Conservation (phyloP, 495 filamentous ascomycete genomes). For the Massariosphaeria phaeospora region DNA sequence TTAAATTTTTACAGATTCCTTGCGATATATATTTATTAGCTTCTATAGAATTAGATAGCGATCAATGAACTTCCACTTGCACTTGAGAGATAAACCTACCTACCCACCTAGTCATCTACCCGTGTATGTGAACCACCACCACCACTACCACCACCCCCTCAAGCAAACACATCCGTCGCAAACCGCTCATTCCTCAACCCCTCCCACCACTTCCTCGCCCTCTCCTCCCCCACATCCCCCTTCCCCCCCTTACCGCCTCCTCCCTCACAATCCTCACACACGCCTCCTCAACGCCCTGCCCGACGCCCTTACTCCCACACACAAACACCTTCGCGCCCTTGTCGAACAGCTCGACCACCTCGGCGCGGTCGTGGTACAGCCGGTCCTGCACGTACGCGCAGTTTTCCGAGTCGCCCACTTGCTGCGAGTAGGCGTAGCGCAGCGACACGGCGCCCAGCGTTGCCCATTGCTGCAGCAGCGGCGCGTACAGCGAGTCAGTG, state of each 20-base stretch:
- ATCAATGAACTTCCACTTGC: too few species aligned
- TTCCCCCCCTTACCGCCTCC: not conserved
- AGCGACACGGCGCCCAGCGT: slow-evolving; percentile 32
- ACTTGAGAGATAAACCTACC: too few species aligned
- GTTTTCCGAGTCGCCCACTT: slow-evolving; percentile 15
- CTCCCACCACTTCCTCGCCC: slow-evolving; percentile 26
- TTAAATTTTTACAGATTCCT: too few species aligned
- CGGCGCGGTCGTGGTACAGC: slow-evolving; percentile 29
- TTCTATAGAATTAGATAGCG: too few species aligned
- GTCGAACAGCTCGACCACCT: slow-evolving; percentile 31
- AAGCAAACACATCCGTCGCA: slow-evolving; percentile 29
- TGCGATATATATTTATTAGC: too few species aligned
- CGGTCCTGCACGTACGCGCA: slow-evolving; percentile 38
- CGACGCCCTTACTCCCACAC: slow-evolving; percentile 29
- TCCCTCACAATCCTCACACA: slow-evolving; percentile 22
- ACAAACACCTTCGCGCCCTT: slow-evolving; percentile 34
- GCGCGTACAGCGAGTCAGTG: slow-evolving; percentile 31
- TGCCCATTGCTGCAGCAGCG: slow-evolving; percentile 31
- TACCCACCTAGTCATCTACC: too few species aligned
- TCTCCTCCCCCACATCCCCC: slow-evolving; percentile 12
- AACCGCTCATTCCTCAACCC: slow-evolving; percentile 25
- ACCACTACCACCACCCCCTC: too few species aligned
- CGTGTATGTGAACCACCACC: too few species aligned
- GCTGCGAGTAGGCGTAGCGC: slow-evolving; percentile 30
- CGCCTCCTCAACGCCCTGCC: slow-evolving; percentile 17